Conservation (phyloP, 352 stramenopile species). For the Pelagophyceae sp. region DNA sequence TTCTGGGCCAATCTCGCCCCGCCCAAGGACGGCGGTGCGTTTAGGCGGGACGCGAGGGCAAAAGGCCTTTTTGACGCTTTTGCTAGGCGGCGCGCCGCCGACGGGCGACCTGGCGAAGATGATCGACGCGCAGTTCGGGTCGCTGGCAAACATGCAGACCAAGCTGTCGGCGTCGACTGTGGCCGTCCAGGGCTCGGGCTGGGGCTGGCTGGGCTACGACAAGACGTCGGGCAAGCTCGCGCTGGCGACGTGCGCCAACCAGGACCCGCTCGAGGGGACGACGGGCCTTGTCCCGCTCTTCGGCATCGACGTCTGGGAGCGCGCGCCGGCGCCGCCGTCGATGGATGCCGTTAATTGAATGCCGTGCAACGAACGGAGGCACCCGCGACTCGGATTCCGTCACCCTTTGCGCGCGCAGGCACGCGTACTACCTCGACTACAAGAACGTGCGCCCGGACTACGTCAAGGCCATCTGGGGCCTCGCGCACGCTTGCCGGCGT, state of each 20-base stretch:
- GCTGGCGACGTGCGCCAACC: slow-evolving; percentile 78
- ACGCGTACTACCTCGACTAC: slow-evolving; percentile 91
- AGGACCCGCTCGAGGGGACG: slow-evolving; percentile 85
- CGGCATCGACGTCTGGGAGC: slow-evolving; percentile 96
- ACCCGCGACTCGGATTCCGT: neutral
- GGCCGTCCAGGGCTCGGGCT: slow-evolving; percentile 90
- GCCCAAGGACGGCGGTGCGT: slow-evolving; percentile 56
- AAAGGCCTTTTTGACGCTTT: too few relatives aligned
- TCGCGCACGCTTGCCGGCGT: too few relatives aligned
- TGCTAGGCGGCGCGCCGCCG: slow-evolving; percentile 26
- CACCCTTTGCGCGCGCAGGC: slow-evolving; percentile 18
- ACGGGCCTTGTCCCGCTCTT: slow-evolving; percentile 89
- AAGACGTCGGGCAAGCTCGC: slow-evolving; percentile 59
- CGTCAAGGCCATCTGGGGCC: slow-evolving; percentile 81
- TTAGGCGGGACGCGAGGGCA: too few relatives aligned
- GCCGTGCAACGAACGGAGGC: slow-evolving; percentile 35
- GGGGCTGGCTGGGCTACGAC: slow-evolving; percentile 93
- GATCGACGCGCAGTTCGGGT: slow-evolving; percentile 81
- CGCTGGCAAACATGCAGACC: slow-evolving; percentile 79
- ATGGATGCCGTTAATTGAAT: too few relatives aligned
- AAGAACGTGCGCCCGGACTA: slow-evolving; percentile 90
- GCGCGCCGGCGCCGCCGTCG: too few relatives aligned
- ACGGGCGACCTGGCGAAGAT: slow-evolving; percentile 64
- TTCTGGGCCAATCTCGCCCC: slow-evolving; percentile 95
- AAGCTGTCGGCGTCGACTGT: slow-evolving; percentile 36